Base-by-base conservation (phyloP, 1,284 basidiomycete species). In the Ceratobasidium sp. region DNA sequence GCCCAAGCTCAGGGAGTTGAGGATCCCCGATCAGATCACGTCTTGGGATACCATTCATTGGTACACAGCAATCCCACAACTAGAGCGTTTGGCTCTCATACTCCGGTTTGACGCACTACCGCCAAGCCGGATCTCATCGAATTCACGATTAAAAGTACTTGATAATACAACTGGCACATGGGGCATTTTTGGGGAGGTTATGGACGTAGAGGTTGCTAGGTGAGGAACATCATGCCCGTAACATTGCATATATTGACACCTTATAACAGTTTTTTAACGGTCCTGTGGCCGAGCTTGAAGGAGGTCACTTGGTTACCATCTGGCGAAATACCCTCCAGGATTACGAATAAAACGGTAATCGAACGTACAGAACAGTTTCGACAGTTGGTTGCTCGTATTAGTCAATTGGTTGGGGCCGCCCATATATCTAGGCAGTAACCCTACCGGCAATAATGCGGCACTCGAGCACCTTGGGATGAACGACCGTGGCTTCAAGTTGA, bases 51-150 rank as follows among this genome's bases (percentile, higher is more conserved):
- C 43, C 3, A 13, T 60, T 25, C 27, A 7, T 5, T 47, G 40
- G 56, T 47, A 45, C 20, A n/a, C 56, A 5, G 32, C 13, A 27
- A 60, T 60, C 6, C 56, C 56, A 3, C n/a, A 57, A 7, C 35
- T 57, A 5, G 25, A 38, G 6, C 35, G 40, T 29, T n/a, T 57
- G 42, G 32, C 35, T 29, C 38, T 57, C 4, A 25, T 15, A 15
- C 20, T 57, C 17, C 15, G 20, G 3, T 57, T 57, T 34, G 12
- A 1, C 20, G 20, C 15, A 1, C 25, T 54, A 15, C 52, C 52
- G 2, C n/a, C 29, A 34, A 12, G 20, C 6, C n/a, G 52, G 52
- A 31, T 31, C 4, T 32, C 7, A 34, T 54, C 29, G 2, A 34
- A 7, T 6, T 32, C 12, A 31, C n/a, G 27, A 2, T 3, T 25